Evolutionary conservation across 225 moss, liverwort and hornwort genomes (phyloP), one percentile per base, ranked within the genome.

Genomic region (Bryum argenteum): DNA sequence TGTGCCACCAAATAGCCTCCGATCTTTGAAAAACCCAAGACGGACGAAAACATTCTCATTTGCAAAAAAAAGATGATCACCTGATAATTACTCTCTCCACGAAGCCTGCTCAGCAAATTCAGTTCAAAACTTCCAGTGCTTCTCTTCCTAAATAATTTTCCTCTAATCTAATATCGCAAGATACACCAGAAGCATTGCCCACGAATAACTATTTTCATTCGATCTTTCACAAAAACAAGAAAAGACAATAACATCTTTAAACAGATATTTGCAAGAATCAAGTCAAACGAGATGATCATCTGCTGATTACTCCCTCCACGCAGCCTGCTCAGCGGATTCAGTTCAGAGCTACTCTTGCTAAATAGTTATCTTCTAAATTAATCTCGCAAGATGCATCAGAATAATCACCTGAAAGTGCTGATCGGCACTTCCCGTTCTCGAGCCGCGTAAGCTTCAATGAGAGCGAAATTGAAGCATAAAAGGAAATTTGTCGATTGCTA

Each of bases 101-200:
- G 67, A 39, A 52, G 18, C 42, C 15, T 63, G 72, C 52, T 77
- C 21, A 24, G 19, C 48, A 0, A 16, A 63, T 73, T 45, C 24
- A 58, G 24, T 18, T 33, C 41, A 33, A 58, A 9, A 24, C 63
- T n/a, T 67, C 0, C 61, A 71, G 56, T 26, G 13, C 13, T 43
- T 66, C 23, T 61, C 55, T 71, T 38, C n/a, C 12, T 61, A 40
- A 4, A 8, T 8, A 62, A 12, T 3, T 14, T 4, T 67, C 8
- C 67, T 5, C 57, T 18, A 42, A n/a, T 57, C 56, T 61, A 66
- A 71, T 50, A 45, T 67, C 62, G 28, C 66, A 37, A 71, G 28
- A 76, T 33, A 17, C 50, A 40, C 12, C 40, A 17, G 20, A 39
- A 23, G 43, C 24, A 38, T 9, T 24, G 13, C 33, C 58, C 58